Evolutionary conservation across 2,329 filamentous ascomycete species (phyloP), one percentile per base, ranked within the genome.

Genomic region (Sarocladium strictum): DNA sequence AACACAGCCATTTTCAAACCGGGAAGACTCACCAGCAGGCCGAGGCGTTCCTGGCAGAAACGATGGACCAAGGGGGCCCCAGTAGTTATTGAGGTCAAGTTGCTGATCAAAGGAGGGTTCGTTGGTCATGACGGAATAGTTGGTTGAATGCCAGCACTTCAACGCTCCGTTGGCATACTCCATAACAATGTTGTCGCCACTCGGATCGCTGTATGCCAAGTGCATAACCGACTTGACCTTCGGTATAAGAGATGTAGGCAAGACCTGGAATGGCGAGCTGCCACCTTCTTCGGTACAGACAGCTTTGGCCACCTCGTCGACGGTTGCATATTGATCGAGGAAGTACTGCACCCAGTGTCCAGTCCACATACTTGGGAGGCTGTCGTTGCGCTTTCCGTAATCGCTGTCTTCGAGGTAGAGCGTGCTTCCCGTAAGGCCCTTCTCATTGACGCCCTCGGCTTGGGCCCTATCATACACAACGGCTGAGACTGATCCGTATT

Each of bases 321-420:
- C 58, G 2, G 45, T 56, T 19, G 41, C 40, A 27, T 57, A 58
- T 21, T 38, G 55, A 43, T 61, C 59, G n/a, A 59, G 59, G 40
- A 56, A 58, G 47, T 60, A 60, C 53, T 60, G 60, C 55, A 61
- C 21, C 60, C 58, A 61, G 2, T 56, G 37, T 1, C 55, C 54
- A 2, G 55, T 43, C 26, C 55, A 60, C 17, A 61, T 37, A 11
- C 56, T 55, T 10, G 38, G 41, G 1, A 49, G 35, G 12, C 29
- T 27, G 14, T 11, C 38, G 17, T 57, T 45, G 27, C 57, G 49
- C 17, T 49, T 32, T 58, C 59, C 21, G 32, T 64, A 29, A 57
- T 63, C 41, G 57, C 56, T 14, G 59, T 64, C 21, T 37, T 55
- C 23, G 56, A 62, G 40, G 47, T 65, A 37, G 56, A 68, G 47